These are phyloP conservation scores for Clonostachys rosea DNA, from an alignment of 2,329 filamentous ascomycete genomes.

Conservation along the genomic window DNA sequence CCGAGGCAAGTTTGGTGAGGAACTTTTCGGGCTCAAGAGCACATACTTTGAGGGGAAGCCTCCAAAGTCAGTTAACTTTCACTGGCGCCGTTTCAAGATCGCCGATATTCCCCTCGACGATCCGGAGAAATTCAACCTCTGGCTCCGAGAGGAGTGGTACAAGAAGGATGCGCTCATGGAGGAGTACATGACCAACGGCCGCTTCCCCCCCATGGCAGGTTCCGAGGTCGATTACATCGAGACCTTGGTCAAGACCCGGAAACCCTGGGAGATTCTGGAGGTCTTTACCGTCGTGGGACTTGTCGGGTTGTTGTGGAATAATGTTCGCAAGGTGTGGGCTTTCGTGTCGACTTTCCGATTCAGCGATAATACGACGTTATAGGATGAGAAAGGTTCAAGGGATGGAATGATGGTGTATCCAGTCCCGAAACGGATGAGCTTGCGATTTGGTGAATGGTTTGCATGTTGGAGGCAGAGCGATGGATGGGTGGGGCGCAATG, in stretches of 20 bases:
- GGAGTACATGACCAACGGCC: conserved; percentile 70
- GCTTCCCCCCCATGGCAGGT: conserved; percentile 68
- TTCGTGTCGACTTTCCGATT: not conserved
- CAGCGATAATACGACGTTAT: too few species aligned
- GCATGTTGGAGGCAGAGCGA: too few species aligned
- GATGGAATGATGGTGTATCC: too few species aligned
- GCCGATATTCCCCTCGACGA: conserved; percentile 76
- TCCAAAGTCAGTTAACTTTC: conserved; percentile 93
- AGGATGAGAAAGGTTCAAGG: too few species aligned
- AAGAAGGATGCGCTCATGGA: conserved; percentile 91
- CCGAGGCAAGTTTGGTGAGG: conserved; percentile 80
- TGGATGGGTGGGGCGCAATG: too few species aligned
- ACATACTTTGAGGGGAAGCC: conserved; percentile 86
- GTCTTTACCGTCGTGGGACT: conserved; percentile 46
- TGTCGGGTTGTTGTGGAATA: conserved; percentile 34
- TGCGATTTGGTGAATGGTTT: too few species aligned
- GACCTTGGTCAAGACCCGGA: conserved; percentile 50
- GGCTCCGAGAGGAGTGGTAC: conserved; percentile 82
- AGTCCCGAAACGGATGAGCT: too few species aligned
- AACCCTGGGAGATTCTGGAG: conserved; percentile 50
- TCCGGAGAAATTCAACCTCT: conserved; percentile 70
- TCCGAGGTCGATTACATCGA: conserved; percentile 49
- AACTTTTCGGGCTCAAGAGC: conserved; percentile 80
- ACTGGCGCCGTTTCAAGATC: conserved; percentile 84
- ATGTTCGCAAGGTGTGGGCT: conserved; percentile 18